A percentile compares a stretch with the other conserved stretches of the same genome.
Evolutionary conservation across 179 eudicot genomes (phyloP).

Genomic region (Beta lomatogona): DNA sequence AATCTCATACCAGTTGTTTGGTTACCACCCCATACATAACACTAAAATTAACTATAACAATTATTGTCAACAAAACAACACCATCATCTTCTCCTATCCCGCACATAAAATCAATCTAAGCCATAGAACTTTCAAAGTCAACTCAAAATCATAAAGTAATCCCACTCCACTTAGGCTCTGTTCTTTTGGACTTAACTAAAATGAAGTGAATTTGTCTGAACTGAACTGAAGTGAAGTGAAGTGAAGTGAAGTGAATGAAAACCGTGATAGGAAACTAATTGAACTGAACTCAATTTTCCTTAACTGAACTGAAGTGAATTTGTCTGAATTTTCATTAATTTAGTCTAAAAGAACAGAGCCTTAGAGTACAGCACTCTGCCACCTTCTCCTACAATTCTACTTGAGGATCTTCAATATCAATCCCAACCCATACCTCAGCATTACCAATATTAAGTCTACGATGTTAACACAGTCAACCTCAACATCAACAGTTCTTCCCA

Average conservation of each 20-base stretch:
- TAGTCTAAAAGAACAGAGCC: too few relatives aligned
- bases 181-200: too few relatives aligned
- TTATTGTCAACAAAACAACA: background rate
- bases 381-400: background rate
- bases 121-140: background rate
- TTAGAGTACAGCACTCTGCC: background rate
- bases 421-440: background rate
- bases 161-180: background rate
- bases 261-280: too few relatives aligned
- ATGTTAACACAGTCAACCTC: background rate
- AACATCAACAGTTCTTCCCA: background rate
- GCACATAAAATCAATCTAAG: background rate
- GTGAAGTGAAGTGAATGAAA: too few relatives aligned
- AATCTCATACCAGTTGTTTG: background rate
- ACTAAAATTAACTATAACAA: background rate
- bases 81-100: background rate
- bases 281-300: too few relatives aligned
- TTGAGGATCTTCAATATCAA: background rate
- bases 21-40: background rate
- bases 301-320: too few relatives aligned
- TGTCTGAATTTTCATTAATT: too few relatives aligned
- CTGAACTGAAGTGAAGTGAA: too few relatives aligned
- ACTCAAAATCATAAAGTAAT: background rate
- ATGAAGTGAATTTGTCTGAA: too few relatives aligned
- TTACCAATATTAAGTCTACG: background rate